Percentiles rank a stretch among this genome's conserved stretches.
Evolutionary conservation across 2,329 filamentous ascomycete genomes (phyloP).

Genomic region (Fusarium coffeatum): DNA sequence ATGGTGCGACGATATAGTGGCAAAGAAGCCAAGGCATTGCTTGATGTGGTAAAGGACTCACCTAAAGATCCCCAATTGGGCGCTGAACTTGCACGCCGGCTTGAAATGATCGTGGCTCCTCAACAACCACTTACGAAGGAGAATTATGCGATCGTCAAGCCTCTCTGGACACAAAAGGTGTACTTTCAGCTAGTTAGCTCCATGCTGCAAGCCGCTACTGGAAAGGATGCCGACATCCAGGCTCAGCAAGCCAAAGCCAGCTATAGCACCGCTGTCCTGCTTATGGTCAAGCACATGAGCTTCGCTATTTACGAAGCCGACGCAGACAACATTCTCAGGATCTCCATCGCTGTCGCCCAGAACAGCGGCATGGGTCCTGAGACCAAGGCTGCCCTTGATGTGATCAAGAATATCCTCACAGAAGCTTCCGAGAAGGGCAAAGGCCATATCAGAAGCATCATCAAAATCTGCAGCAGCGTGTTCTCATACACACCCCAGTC

Average conservation of each 20-base stretch:
- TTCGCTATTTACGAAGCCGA: constrained; percentile 66
- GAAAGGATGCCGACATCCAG: constrained; percentile 45
- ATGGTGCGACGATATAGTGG: constrained; percentile 55
- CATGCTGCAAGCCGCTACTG: constrained; percentile 57
- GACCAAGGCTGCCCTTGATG: constrained; percentile 59
- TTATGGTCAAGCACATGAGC: constrained; percentile 61
- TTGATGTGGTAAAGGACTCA: constrained; percentile 53
- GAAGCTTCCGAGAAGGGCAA: constrained; percentile 59
- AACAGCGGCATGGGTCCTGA: constrained; percentile 57
- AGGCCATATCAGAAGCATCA: constrained; percentile 61
- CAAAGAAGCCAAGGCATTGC: constrained; percentile 49
- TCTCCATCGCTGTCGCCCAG: constrained; percentile 61
- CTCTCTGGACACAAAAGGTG: constrained; percentile 62
- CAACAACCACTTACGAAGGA: constrained; percentile 55
- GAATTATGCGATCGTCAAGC: constrained; percentile 58
- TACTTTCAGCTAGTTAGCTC: constrained; percentile 61
- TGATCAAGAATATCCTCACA: constrained; percentile 61
- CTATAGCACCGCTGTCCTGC: constrained; percentile 61
- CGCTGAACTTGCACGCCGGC: constrained; percentile 55
- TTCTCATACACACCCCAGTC: constrained; percentile 48
- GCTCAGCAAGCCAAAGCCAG: constrained; percentile 51
- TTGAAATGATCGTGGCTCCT: constrained; percentile 58
- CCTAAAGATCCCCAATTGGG: constrained; percentile 51
- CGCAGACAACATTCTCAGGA: constrained; percentile 58
- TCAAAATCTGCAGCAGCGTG: constrained; percentile 59